Percentiles rank a stretch among this genome's conserved stretches.
Evolutionary conservation across 1,284 basidiomycete genomes (phyloP).

Genomic region (Ganoderma lucidum): DNA sequence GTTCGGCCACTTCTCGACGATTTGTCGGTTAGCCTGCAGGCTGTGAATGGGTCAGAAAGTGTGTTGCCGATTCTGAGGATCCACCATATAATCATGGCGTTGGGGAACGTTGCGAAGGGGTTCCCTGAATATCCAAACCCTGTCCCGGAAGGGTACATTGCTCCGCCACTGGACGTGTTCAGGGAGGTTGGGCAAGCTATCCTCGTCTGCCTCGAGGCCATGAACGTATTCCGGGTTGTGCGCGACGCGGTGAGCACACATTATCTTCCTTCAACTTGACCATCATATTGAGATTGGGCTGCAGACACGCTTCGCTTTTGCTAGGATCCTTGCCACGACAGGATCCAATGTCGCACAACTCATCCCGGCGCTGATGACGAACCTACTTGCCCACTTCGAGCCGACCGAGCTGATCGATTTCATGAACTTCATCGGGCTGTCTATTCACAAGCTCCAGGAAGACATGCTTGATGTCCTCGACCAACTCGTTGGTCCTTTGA

Average conservation of each 20-base stretch:
- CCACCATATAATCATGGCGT: slow-evolving; percentile 96
- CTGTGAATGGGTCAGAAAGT: slow-evolving; percentile 66
- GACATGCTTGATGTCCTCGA: slow-evolving; percentile 90
- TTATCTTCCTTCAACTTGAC: slow-evolving; percentile 24
- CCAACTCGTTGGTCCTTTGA: slow-evolving; percentile 88
- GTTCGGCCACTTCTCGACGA: slow-evolving; percentile 86
- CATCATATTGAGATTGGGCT: slow-evolving; percentile 8
- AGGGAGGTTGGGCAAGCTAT: slow-evolving; percentile 90
- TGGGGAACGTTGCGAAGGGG: slow-evolving; percentile 96
- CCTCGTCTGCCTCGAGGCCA: slow-evolving; percentile 85
- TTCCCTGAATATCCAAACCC: slow-evolving; percentile 89
- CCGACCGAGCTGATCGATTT: slow-evolving; percentile 95
- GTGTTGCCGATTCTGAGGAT: slow-evolving; percentile 83
- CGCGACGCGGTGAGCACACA: slow-evolving; percentile 84
- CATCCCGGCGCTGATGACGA: slow-evolving; percentile 88
- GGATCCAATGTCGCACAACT: slow-evolving; percentile 84
- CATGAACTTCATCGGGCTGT: slow-evolving; percentile 91
- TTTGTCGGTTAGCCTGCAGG: slow-evolving; percentile 74
- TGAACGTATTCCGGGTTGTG: slow-evolving; percentile 90
- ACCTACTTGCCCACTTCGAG: slow-evolving; percentile 91
- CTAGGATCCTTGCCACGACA: slow-evolving; percentile 90
- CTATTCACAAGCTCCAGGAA: slow-evolving; percentile 92
- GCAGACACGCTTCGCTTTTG: slow-evolving; percentile 95
- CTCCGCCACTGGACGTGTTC: slow-evolving; percentile 86
- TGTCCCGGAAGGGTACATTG: slow-evolving; percentile 70